Percentiles rank a stretch among this genome's conserved stretches.
phyloP scores from a whole-genome alignment of 352 stramenopile species.

The Blastocystis sp. region DNA sequence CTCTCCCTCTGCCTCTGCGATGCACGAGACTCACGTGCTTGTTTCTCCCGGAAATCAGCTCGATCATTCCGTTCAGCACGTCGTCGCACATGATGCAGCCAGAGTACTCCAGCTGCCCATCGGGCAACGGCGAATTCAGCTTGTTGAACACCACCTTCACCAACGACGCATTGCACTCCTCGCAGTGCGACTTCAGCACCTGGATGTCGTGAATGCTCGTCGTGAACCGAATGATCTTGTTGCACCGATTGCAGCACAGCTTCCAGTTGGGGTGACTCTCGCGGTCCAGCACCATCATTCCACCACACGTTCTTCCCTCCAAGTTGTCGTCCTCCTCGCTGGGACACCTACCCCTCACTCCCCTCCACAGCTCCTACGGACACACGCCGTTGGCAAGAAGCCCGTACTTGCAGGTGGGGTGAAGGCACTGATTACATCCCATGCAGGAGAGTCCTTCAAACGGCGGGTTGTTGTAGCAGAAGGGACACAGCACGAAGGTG shows the following conservation, averaged over 20 bases:
- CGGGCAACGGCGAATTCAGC: slow-evolving; percentile 76
- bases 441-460: slow-evolving; percentile 69
- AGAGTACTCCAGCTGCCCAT: slow-evolving; percentile 75
- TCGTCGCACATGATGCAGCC: slow-evolving; percentile 79
- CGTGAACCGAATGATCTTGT: slow-evolving; percentile 78
- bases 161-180: slow-evolving; percentile 76
- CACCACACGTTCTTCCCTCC: slow-evolving; percentile 72
- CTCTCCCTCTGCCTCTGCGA: slow-evolving; percentile 62
- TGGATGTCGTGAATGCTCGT: slow-evolving; percentile 76
- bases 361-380: slow-evolving; percentile 73
- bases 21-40: slow-evolving; percentile 78
- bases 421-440: slow-evolving; percentile 78
- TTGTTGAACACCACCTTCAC: slow-evolving; percentile 79
- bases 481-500: slow-evolving; percentile 78
- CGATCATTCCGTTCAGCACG: slow-evolving; percentile 78
- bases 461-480: slow-evolving; percentile 79
- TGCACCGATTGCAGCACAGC: slow-evolving; percentile 79
- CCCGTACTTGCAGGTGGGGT: slow-evolving; percentile 78
- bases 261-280: slow-evolving; percentile 80
- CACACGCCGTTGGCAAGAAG: slow-evolving; percentile 78
- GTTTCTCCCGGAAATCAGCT: slow-evolving; percentile 77
- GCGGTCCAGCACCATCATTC: slow-evolving; percentile 78
- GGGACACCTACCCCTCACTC: slow-evolving; percentile 66
- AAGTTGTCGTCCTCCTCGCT: slow-evolving; percentile 25
- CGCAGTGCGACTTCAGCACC: slow-evolving; percentile 68